phyloP scores from a whole-genome alignment of 345 rosid genomes.

The Leavenworthia alabamica region DNA sequence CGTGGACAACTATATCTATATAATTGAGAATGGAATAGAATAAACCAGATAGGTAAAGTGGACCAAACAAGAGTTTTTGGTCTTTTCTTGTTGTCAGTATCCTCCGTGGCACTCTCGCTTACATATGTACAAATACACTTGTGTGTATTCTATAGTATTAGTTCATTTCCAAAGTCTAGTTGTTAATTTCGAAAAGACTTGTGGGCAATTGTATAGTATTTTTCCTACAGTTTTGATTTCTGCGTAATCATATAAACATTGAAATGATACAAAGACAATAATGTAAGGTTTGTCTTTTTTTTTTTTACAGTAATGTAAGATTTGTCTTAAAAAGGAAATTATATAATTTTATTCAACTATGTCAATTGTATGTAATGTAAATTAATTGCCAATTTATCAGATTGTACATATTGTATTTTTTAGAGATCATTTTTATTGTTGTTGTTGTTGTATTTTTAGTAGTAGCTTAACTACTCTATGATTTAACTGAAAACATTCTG shows the following conservation, averaged over 20 bases:
- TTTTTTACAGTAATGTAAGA: too few species aligned
- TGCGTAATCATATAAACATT: neutral
- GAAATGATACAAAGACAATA: neutral
- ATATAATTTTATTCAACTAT: neutral
- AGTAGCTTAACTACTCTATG: neutral
- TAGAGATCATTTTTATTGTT: neutral
- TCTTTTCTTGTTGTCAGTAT: conserved; percentile 29
- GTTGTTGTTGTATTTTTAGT: too few species aligned
- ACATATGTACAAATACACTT: conserved; percentile 16
- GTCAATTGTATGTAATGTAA: neutral
- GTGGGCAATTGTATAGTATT: neutral
- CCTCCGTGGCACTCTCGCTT: conserved; percentile 24
- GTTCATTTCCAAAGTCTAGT: neutral
- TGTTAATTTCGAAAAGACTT: neutral
- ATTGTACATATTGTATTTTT: neutral
- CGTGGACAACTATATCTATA: conserved; percentile 23
- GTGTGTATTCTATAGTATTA: neutral
- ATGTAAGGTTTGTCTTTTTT: neutral
- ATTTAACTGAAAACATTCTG: neutral
- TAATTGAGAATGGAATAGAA: neutral
- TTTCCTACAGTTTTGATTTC: neutral
- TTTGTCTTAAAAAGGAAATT: neutral
- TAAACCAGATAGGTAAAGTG: conserved; percentile 18
- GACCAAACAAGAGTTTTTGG: conserved; percentile 29
- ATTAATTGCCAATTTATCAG: neutral